These are phyloP conservation scores for Tuber microsphaerosporum DNA, from an alignment of 495 filamentous ascomycete species.

Conservation along the genomic window DNA sequence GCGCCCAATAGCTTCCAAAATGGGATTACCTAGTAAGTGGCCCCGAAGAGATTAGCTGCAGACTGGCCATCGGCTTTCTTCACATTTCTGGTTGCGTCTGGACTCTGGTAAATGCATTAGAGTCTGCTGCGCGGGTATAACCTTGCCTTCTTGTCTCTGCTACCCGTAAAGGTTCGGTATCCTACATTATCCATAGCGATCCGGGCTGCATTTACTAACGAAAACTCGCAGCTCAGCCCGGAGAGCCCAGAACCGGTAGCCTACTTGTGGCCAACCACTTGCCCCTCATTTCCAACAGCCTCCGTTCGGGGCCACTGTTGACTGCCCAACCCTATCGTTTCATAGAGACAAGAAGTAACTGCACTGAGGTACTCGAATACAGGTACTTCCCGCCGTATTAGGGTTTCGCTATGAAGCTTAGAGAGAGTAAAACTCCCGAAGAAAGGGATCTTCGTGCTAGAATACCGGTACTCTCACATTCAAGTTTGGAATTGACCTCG, in stretches of 20 bases:
- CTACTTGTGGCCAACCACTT: background rate
- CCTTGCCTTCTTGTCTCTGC: background rate
- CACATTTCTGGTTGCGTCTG: background rate
- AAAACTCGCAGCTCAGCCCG: background rate
- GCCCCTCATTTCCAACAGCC: background rate
- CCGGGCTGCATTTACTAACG: background rate
- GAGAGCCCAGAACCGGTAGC: background rate
- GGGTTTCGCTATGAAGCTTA: background rate
- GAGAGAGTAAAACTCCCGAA: background rate
- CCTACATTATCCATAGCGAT: background rate
- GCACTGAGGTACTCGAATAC: background rate
- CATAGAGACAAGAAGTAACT: background rate
- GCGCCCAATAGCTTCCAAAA: background rate
- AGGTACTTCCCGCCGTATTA: background rate
- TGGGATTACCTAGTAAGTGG: background rate
- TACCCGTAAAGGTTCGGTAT: background rate
- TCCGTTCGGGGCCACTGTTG: background rate
- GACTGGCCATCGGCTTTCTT: background rate
- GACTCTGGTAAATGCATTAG: background rate
- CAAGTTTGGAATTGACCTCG: background rate
- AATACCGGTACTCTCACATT: background rate
- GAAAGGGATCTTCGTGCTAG: background rate
- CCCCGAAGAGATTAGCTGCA: background rate
- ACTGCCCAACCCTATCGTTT: background rate
- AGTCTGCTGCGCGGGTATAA: background rate